These are phyloP conservation scores for Moricandia moricandioides DNA, from an alignment of 345 rosid genomes.

Conservation along the genomic window DNA sequence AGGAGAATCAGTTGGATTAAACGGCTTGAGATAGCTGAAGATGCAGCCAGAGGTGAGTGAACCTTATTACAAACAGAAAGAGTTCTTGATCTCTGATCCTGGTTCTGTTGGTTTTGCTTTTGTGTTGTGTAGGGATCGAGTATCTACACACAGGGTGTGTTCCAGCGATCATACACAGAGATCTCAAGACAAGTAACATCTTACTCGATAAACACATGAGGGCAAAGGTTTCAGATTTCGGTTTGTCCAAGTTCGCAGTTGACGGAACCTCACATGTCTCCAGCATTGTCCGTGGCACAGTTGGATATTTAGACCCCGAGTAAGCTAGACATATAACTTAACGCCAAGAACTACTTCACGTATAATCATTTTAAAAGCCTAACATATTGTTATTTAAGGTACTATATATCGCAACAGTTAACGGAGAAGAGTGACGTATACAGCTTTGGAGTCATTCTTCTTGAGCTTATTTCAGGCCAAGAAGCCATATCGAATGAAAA, in stretches of 20 bases:
- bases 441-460: slow-evolving; percentile 96
- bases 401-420: slow-evolving; percentile 94
- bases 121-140: slow-evolving; percentile 70
- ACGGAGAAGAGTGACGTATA: slow-evolving; percentile 98
- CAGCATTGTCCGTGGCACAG: slow-evolving; percentile 96
- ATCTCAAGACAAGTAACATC: slow-evolving; percentile 94
- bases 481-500: slow-evolving; percentile 92
- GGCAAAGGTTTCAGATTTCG: slow-evolving; percentile 98
- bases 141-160: slow-evolving; percentile 98
- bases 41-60: slow-evolving; percentile 76
- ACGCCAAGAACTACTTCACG: neutral
- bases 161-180: slow-evolving; percentile 94
- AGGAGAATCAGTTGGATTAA: slow-evolving; percentile 76
- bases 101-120: neutral
- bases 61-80: neutral
- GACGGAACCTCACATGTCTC: slow-evolving; percentile 97
- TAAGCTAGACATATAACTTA: slow-evolving; percentile 39
- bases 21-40: slow-evolving; percentile 97
- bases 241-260: slow-evolving; percentile 80
- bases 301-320: slow-evolving; percentile 99
- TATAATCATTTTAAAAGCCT: neutral
- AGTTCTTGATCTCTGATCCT: slow-evolving; percentile 1
- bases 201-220: slow-evolving; percentile 78
- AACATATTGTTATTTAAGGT: slow-evolving; percentile 43
- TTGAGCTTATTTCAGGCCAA: slow-evolving; percentile 92